Percentiles rank a stretch among this genome's conserved stretches.
These are phyloP conservation scores for Lactarius trivialis DNA, from an alignment of 768 basidiomycete species.

Conservation along the genomic window DNA sequence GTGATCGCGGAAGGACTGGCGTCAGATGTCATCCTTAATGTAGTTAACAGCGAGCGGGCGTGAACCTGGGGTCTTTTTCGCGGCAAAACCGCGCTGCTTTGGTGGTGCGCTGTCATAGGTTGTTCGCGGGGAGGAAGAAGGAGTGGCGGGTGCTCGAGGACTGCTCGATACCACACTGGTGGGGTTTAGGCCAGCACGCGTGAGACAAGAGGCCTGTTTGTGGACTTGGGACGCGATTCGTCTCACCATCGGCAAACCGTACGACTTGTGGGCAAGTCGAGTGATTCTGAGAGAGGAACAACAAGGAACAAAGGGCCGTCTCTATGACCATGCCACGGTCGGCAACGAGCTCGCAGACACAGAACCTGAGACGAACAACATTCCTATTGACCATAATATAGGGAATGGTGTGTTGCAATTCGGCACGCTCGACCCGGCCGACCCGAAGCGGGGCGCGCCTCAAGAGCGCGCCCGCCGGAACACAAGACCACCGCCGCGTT, in stretches of 20 bases:
- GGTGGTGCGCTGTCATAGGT: constrained; percentile 40
- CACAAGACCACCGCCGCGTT: too few relatives aligned
- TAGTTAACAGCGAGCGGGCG: constrained; percentile 60
- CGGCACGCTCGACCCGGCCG: too few relatives aligned
- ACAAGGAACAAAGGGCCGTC: too few relatives aligned
- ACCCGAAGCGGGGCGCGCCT: too few relatives aligned
- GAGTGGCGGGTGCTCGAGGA: constrained; percentile 82
- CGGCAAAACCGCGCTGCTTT: constrained; percentile 13
- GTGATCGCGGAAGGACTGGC: constrained; percentile 92
- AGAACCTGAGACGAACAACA: too few relatives aligned
- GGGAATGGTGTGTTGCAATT: too few relatives aligned
- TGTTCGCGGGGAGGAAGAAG: constrained; percentile 74
- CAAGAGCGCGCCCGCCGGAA: too few relatives aligned
- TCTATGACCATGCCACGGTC: too few relatives aligned
- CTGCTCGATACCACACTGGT: constrained; percentile 81
- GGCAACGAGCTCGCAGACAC: too few relatives aligned
- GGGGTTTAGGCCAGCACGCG: constrained; percentile 57
- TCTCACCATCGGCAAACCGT: constrained; percentile 51
- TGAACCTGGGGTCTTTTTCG: constrained; percentile 12
- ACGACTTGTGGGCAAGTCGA: too few relatives aligned
- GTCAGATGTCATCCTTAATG: constrained; percentile 77
- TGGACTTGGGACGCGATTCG: constrained; percentile 85
- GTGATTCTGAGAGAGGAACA: too few relatives aligned
- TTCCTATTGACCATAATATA: too few relatives aligned
- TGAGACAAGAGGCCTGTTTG: constrained; percentile 74